Conservation (phyloP, 2,329 filamentous ascomycete species). For the Neofusicoccum sp. region DNA sequence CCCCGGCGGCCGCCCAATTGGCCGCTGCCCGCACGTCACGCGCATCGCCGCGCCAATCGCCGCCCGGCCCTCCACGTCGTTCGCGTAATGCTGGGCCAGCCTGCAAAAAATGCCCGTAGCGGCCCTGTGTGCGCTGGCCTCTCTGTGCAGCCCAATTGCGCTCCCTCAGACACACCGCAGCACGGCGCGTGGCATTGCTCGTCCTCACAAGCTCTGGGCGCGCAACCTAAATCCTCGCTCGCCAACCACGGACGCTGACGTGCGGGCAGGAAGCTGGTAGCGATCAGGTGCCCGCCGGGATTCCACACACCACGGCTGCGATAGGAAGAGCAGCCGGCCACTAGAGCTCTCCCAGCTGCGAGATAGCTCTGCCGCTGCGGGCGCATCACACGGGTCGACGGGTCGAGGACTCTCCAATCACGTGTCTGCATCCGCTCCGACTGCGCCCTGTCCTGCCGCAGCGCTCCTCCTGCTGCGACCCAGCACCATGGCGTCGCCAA, state of each 20-base stretch:
- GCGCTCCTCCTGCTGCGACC: no score
- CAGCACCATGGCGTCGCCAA: slow-evolving; percentile 8
- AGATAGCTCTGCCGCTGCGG: slow-evolving; percentile 8
- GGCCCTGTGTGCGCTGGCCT: neutral
- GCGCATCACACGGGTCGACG: neutral
- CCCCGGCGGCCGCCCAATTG: slow-evolving; percentile 5
- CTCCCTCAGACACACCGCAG: neutral
- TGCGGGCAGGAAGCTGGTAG: slow-evolving; percentile 2
- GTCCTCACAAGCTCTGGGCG: neutral
- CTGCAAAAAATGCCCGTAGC: neutral
- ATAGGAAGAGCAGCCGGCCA: slow-evolving; percentile 1
- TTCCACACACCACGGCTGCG: neutral
- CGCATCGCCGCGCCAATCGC: slow-evolving; percentile 7
- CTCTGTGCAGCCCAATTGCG: neutral
- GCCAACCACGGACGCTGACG: neutral
- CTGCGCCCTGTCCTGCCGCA: no score
- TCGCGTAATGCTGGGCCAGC: slow-evolving; percentile 1
- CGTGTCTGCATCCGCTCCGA: neutral
- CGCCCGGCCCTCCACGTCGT: slow-evolving; percentile 3
- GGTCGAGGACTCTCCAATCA: neutral
- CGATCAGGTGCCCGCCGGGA: neutral
- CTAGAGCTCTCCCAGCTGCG: neutral
- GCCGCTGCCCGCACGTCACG: slow-evolving; percentile 14
- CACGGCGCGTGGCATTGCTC: neutral
- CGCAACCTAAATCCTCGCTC: neutral